Evolutionary conservation across 2,329 filamentous ascomycete genomes (phyloP), one percentile per base, ranked within the genome.

Genomic region (Hymenoscyphus occultus): DNA sequence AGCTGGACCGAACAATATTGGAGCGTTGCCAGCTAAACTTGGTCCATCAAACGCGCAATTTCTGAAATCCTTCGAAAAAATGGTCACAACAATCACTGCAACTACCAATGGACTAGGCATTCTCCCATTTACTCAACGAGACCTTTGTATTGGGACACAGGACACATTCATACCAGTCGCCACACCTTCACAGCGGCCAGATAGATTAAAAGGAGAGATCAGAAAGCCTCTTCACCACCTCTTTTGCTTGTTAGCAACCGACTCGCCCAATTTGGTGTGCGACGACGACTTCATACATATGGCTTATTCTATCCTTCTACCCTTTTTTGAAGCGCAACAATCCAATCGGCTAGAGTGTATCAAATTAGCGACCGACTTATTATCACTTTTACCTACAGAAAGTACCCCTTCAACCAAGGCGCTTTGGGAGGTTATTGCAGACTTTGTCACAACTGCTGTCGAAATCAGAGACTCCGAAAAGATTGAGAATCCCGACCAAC

Each of bases 161-260:
- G 83, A 87, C 66, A 82, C 80, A 1, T 88, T 91, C 66, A 80
- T 88, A 64, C 85, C 86, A 1, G 81, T 86, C 13, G 80, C 85
- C 1, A 90, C 89, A 2, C 88, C 90, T n/a, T 75, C 88, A 0
- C 84, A 88, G 70, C 82, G 86, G 59, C 76, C 78, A 59, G 64
- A 74, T 66, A 87, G 85, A 68, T 76, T 80, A 6, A 79, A 80
- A 1, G 81, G 80, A 0, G 73, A 81, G 6, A 78, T 84, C 1
- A 84, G 84, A 63, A 84, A 85, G 0, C 86, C 90, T 9, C 77
- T 93, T 2, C 81, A 89, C 45, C 86, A 91, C 68, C 80, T 93
- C 2, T 84, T 91, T 62, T 80, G 83, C 1, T 80, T 90, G 40
- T 79, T 92, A 32, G 60, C 66, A 16, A 70, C 61, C 22, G 31